Evolutionary conservation across 345 rosid genomes (phyloP).

Genomic region (Hibiscus syriacus): DNA sequence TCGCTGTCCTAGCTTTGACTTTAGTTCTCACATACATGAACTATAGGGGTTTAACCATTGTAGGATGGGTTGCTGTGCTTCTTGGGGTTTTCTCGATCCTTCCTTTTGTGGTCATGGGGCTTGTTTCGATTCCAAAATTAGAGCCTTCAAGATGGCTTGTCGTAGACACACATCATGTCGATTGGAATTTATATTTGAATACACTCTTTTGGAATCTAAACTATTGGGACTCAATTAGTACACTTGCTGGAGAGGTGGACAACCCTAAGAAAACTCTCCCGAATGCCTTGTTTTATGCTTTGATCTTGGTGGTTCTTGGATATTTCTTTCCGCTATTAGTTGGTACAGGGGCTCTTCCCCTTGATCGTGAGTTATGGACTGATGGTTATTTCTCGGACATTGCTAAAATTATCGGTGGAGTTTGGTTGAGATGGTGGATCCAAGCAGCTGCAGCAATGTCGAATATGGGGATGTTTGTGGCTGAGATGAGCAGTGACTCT

Average conservation of each 20-base stretch:
- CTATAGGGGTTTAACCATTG: neutral
- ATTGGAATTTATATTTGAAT: neutral
- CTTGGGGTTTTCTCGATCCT: slow-evolving; percentile 4
- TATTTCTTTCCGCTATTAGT: neutral
- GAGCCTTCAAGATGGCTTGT: neutral
- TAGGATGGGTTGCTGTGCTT: neutral
- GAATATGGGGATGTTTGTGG: slow-evolving; percentile 6
- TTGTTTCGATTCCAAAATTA: slow-evolving; percentile 1
- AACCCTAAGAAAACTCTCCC: neutral
- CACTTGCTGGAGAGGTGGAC: neutral
- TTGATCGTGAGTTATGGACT: neutral
- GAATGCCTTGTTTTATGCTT: neutral
- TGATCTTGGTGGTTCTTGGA: neutral
- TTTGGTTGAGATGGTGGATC: neutral
- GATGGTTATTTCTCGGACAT: neutral
- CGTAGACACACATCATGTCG: neutral
- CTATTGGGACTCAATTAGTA: neutral
- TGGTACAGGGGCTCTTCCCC: neutral
- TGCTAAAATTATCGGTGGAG: neutral
- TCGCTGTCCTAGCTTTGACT: neutral
- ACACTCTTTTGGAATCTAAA: neutral
- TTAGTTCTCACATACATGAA: neutral
- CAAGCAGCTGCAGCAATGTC: neutral
- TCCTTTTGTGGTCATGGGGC: slow-evolving; percentile 7
- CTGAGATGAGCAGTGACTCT: slow-evolving; percentile 3